Evolutionary conservation across 2,329 filamentous ascomycete species (phyloP), one percentile per base, ranked within the genome.

Genomic region (Microascus cirrosus): DNA sequence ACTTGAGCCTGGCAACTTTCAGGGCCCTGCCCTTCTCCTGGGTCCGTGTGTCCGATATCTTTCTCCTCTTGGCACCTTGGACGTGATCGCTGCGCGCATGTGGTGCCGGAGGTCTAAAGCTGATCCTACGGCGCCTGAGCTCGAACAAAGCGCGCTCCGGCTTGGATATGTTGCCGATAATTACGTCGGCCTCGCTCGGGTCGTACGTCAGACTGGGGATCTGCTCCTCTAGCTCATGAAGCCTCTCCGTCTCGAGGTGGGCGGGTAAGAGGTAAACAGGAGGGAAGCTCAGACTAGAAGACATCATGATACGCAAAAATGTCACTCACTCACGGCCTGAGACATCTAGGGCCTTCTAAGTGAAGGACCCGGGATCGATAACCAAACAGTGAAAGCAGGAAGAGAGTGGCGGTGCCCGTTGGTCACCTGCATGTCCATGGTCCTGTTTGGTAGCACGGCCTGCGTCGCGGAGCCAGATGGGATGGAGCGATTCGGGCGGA

Each of bases 91-190:
- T 3, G 45, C n/a, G 45, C 45, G 12, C 45, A 20, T 12, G 20
- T 20, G 45, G 22, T 20, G 20, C 45, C 20, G 45, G 45, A 11
- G 45, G 55, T 36, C 24, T n/a, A 48, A 59, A 51, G 18, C 58
- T 28, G 18, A 55, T 13, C 22, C 13, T 18, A 5, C 35, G 79
- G 7, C 82, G 79, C 57, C 89, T 79, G 60, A 97, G 74, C 70
- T 97, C 93, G 64, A 95, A 85, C 53, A 81, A 77, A 1, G 90
- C 90, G 20, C 93, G 80, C 64, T 83, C 80, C 62, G 82, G 85
- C 58, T 82, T 85, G 0, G 77, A 77, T 36, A 95, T 78, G 62
- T 85, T 89, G 1, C 88, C 90, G 34, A 97, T 68, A 1, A 96
- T 76, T 2, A 96, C 70, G 4, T 81, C 77, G 1, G 90, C 90